These are phyloP conservation scores for Fusarium clavum DNA, from an alignment of 2,329 filamentous ascomycete genomes.

Conservation along the genomic window DNA sequence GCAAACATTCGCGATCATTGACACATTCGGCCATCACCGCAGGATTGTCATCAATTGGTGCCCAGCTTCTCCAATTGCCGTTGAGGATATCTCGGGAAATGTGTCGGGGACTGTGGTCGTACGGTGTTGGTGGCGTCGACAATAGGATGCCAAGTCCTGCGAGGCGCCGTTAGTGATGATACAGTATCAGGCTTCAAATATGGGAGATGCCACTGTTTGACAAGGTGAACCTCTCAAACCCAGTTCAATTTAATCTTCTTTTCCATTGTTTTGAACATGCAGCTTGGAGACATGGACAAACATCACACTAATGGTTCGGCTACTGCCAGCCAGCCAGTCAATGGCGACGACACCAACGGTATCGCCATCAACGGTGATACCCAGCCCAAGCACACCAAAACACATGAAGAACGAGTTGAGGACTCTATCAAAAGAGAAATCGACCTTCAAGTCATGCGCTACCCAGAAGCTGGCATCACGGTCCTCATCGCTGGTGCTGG, in stretches of 20 bases:
- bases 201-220: background rate
- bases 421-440: conserved; percentile 16
- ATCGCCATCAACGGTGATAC: background rate
- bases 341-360: background rate
- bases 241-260: background rate
- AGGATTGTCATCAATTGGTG: background rate
- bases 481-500: conserved; percentile 30
- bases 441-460: conserved; percentile 24
- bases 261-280: background rate
- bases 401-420: background rate
- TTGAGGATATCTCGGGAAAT: conserved; percentile 12
- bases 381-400: background rate
- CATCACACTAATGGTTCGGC: background rate
- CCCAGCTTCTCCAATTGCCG: background rate
- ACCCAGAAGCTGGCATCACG: conserved; percentile 26
- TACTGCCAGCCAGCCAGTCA: background rate
- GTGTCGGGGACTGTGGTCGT: conserved; percentile 13
- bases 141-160: background rate
- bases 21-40: background rate
- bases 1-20: background rate
- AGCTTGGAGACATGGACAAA: background rate
- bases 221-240: background rate
- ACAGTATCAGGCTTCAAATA: conserved; percentile 14
- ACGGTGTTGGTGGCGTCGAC: background rate
- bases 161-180: background rate